A percentile compares a stretch with the other conserved stretches of the same genome.
Evolutionary conservation across 2,329 filamentous ascomycete species (phyloP).

Genomic region (Clarireedia hainanense): DNA sequence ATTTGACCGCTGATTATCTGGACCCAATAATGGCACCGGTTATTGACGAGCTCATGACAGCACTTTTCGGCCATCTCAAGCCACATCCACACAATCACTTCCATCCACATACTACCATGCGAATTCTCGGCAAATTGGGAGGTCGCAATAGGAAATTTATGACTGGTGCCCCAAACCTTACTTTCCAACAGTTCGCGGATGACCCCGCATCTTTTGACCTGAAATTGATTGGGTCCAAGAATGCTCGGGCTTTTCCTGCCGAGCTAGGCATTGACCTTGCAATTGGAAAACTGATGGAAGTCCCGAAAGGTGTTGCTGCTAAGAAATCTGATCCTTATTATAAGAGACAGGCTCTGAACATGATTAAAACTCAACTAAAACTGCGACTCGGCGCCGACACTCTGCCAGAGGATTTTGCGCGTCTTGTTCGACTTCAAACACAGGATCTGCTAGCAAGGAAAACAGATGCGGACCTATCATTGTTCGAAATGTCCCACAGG

Average conservation of each 20-base stretch:
- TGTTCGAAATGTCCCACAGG: constrained; percentile 68
- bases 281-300: constrained; percentile 78
- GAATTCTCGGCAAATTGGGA: constrained; percentile 92
- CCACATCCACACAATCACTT: constrained; percentile 95
- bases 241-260: constrained; percentile 79
- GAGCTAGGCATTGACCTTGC: constrained; percentile 83
- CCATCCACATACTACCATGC: constrained; percentile 94
- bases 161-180: constrained; percentile 77
- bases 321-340: constrained; percentile 67
- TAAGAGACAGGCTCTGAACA: constrained; percentile 84
- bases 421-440: constrained; percentile 78
- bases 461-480: constrained; percentile 59
- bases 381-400: constrained; percentile 80
- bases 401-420: constrained; percentile 81
- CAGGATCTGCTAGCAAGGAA: constrained; percentile 74
- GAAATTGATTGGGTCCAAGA: constrained; percentile 79
- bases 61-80: constrained; percentile 88
- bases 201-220: constrained; percentile 83
- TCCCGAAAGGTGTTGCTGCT: constrained; percentile 51
- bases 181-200: constrained; percentile 79
- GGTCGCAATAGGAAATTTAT: constrained; percentile 94
- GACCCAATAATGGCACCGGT: constrained; percentile 99
- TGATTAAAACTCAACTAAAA: constrained; percentile 85
- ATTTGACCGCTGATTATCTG: constrained; percentile 93
- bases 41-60: constrained; percentile 97